A percentile compares a stretch with the other conserved stretches of the same genome.
These are phyloP conservation scores for Halophytophthora batemanensis DNA, from an alignment of 352 stramenopile species.

Conservation along the genomic window DNA sequence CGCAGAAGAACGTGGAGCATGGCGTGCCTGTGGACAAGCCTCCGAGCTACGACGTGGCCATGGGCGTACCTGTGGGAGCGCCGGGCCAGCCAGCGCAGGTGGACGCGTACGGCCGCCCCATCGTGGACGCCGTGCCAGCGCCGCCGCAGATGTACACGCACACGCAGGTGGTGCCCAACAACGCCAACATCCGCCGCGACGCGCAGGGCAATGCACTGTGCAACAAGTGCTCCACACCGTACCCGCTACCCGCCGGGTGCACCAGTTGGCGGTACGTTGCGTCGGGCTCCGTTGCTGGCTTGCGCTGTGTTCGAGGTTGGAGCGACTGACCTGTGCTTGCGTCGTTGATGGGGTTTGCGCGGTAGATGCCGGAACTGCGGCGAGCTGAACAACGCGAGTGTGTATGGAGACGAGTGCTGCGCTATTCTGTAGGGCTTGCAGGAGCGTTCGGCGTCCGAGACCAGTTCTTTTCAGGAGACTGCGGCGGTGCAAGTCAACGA, in stretches of 20 bases:
- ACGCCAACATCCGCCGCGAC: slow-evolving; percentile 64
- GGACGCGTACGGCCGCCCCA: slow-evolving; percentile 44
- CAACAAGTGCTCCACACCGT: slow-evolving; percentile 65
- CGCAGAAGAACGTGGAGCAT: slow-evolving; percentile 10
- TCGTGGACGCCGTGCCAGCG: slow-evolving; percentile 40
- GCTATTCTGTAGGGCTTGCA: slow-evolving; percentile 34
- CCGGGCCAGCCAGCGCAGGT: slow-evolving; percentile 35
- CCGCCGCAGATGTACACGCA: slow-evolving; percentile 11
- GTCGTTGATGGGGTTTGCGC: background rate
- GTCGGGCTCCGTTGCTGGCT: background rate
- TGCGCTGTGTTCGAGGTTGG: background rate
- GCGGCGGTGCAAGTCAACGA: too few species aligned
- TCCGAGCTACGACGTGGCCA: slow-evolving; percentile 17
- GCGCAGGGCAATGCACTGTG: slow-evolving; percentile 70
- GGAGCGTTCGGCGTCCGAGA: too few species aligned
- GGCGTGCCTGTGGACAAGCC: slow-evolving; percentile 2
- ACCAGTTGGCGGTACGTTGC: slow-evolving; percentile 59
- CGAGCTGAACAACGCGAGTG: slow-evolving; percentile 76
- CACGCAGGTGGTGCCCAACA: slow-evolving; percentile 50
- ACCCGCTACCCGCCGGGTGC: slow-evolving; percentile 60
- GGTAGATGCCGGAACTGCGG: slow-evolving; percentile 60
- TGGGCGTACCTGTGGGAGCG: slow-evolving; percentile 23
- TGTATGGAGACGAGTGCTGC: slow-evolving; percentile 76
- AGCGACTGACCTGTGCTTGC: background rate
- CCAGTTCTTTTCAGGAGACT: too few species aligned